Conservation (phyloP, 371 early-diverging fungal genomes). For the Saksenaea vasiformis region DNA sequence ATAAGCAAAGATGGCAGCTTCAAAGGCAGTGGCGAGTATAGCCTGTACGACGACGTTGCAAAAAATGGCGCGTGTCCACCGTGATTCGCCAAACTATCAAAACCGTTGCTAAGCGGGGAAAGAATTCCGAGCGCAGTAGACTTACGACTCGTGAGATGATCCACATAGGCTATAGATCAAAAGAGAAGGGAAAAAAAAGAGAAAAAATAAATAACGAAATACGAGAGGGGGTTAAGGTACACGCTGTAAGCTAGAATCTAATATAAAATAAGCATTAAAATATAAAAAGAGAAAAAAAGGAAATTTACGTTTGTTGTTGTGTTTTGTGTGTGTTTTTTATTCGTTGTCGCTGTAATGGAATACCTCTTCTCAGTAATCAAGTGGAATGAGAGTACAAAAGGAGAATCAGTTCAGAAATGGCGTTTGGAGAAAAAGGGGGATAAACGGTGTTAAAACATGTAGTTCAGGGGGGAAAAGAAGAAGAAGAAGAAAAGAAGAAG, state of each 20-base stretch:
- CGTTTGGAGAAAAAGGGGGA: background rate
- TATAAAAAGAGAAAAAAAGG: background rate
- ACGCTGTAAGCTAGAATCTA: background rate
- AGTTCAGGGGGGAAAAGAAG: background rate
- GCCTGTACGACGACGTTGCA: slow-evolving; percentile 38
- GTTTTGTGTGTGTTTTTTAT: background rate
- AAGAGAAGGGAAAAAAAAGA: background rate
- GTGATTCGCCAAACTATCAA: slow-evolving; percentile 52
- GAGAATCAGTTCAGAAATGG: background rate
- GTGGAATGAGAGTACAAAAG: slow-evolving; percentile 2
- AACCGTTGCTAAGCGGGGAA: background rate
- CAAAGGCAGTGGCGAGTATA: slow-evolving; percentile 41
- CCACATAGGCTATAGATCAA: slow-evolving; percentile 30
- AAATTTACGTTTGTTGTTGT: background rate
- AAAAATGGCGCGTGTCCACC: slow-evolving; percentile 50
- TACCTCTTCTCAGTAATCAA: slow-evolving; percentile 7
- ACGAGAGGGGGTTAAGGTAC: background rate
- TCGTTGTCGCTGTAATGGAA: background rate
- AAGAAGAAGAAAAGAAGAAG: slow-evolving; percentile 9
- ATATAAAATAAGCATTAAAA: background rate
- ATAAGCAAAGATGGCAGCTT: slow-evolving; percentile 39
- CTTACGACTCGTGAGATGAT: slow-evolving; percentile 50
- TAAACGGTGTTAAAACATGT: background rate
- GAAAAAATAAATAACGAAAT: background rate
- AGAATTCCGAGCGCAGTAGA: background rate